Evolutionary conservation across 148 eudicot species (phyloP).

Genomic region (Drosera capensis): DNA sequence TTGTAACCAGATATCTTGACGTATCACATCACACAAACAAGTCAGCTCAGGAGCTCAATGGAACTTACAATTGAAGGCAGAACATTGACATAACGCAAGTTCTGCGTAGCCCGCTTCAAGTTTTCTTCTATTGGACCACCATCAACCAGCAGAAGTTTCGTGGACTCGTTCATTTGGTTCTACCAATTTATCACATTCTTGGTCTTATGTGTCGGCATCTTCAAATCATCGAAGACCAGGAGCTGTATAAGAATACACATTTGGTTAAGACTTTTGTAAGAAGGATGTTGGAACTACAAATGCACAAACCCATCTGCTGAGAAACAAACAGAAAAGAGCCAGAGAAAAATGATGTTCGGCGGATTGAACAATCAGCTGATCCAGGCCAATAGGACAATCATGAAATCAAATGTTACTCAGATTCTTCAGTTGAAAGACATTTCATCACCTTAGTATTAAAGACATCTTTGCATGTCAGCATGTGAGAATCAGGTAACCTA

Average conservation of each 20-base stretch:
- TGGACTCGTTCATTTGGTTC: slow-evolving; percentile 47
- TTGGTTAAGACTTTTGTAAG: not conserved
- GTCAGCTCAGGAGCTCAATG: not conserved
- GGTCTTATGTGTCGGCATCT: slow-evolving; percentile 80
- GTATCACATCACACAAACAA: not conserved
- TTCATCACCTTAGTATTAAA: too few relatives aligned
- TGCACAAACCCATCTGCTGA: not conserved
- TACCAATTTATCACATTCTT: slow-evolving; percentile 74
- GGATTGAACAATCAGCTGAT: too few relatives aligned
- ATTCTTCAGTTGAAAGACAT: too few relatives aligned
- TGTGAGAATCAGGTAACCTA: slow-evolving; percentile 3
- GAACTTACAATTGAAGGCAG: slow-evolving; percentile 82
- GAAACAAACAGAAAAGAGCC: too few relatives aligned
- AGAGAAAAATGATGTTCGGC: too few relatives aligned
- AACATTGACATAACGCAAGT: slow-evolving; percentile 65
- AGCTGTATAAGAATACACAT: slow-evolving; percentile 38
- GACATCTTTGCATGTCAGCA: too few relatives aligned
- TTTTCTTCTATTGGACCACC: slow-evolving; percentile 63
- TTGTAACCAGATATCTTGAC: too few relatives aligned
- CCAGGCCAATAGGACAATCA: too few relatives aligned
- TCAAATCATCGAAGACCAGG: slow-evolving; percentile 64
- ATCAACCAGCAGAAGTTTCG: slow-evolving; percentile 78
- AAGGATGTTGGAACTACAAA: not conserved
- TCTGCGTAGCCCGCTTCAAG: slow-evolving; percentile 78
- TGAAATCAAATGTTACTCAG: too few relatives aligned